Evolutionary conservation across 2,329 filamentous ascomycete species (phyloP), one percentile per base, ranked within the genome.

Genomic region (Teratosphaeria zuluensis): DNA sequence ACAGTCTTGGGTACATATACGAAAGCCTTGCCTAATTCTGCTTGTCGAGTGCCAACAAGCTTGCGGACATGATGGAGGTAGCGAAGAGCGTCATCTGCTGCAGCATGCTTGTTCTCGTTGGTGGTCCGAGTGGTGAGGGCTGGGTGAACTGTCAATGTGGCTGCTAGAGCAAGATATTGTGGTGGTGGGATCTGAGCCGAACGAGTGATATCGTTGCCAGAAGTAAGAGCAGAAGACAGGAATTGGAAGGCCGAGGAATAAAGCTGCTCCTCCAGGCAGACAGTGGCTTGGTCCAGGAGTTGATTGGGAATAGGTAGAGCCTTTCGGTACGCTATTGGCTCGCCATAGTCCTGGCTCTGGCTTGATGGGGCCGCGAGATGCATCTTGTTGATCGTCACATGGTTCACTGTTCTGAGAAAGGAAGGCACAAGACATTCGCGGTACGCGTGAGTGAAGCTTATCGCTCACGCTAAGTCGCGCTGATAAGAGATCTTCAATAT

Each of bases 91-190:
- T 84, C 78, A 56, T 85, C 81, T 2, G 89, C 79, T 9, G 89
- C 82, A 54, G 85, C 79, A 56, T 80, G 73, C 57, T 84, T 81
- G 21, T 88, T 84, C 12, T 75, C 68, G 8, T 84, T 82, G 31
- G 81, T 79, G 3, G 87, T 81, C 55, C 89, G 84, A 2, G 86
- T 94, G 0, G 92, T 96, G 63, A 88, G 83, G 28, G 78, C 76
- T 0, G 92, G 92, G 68, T 96, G 90, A 14, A 94, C 82, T n/a
- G 86, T 74, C n/a, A 96, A 78, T 1, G 90, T 94, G 51, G 81
- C 84, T n/a, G 91, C 81, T 8, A 96, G 78, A 7, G 89, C 86
- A 28, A 97, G 78, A 63, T 92, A 86, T 58, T 84, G 82, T 0
- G 87, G 80, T 2, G 88, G 83, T 1, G 92, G 89, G 19, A 90